A percentile compares a stretch with the other conserved stretches of the same genome.
Conservation (phyloP, 768 basidiomycete species). For the Bullera alba region DNA sequence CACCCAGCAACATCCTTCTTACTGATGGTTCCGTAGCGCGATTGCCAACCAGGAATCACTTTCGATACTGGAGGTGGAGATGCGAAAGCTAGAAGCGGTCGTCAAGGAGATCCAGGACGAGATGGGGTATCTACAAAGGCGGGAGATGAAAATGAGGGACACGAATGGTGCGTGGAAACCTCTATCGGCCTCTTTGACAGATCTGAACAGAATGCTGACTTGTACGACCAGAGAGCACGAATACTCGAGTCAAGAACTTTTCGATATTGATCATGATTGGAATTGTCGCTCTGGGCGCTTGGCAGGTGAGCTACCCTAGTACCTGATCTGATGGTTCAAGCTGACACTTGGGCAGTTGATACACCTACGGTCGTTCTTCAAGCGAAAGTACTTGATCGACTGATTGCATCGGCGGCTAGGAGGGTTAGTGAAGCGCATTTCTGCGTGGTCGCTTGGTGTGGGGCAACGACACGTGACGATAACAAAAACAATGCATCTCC, state of each 20-base stretch:
- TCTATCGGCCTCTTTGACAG: too few relatives aligned
- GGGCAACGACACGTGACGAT: too few relatives aligned
- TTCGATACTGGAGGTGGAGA: slow-evolving; percentile 91
- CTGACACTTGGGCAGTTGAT: slow-evolving; percentile 53
- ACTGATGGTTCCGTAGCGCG: slow-evolving; percentile 55
- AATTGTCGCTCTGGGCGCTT: slow-evolving; percentile 71
- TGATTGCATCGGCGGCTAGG: too few relatives aligned
- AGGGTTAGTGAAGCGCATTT: too few relatives aligned
- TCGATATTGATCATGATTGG: slow-evolving; percentile 78
- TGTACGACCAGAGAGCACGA: slow-evolving; percentile 72
- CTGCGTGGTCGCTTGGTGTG: too few relatives aligned
- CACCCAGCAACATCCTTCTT: neutral
- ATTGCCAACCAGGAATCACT: slow-evolving; percentile 98
- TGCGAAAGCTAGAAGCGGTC: slow-evolving; percentile 92
- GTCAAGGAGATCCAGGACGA: slow-evolving; percentile 94
- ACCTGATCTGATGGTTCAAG: neutral
- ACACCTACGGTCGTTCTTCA: slow-evolving; percentile 91
- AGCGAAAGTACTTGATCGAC: slow-evolving; percentile 56
- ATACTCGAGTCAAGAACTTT: slow-evolving; percentile 83
- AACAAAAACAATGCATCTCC: too few relatives aligned
- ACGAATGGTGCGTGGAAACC: slow-evolving; percentile 70
- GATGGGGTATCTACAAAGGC: slow-evolving; percentile 76
- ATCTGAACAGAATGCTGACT: slow-evolving; percentile 3
- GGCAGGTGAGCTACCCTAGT: slow-evolving; percentile 56
- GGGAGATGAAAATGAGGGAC: slow-evolving; percentile 78